These are phyloP conservation scores for Pisolithus thermaeus DNA, from an alignment of 1,284 basidiomycete genomes.

Conservation along the genomic window DNA sequence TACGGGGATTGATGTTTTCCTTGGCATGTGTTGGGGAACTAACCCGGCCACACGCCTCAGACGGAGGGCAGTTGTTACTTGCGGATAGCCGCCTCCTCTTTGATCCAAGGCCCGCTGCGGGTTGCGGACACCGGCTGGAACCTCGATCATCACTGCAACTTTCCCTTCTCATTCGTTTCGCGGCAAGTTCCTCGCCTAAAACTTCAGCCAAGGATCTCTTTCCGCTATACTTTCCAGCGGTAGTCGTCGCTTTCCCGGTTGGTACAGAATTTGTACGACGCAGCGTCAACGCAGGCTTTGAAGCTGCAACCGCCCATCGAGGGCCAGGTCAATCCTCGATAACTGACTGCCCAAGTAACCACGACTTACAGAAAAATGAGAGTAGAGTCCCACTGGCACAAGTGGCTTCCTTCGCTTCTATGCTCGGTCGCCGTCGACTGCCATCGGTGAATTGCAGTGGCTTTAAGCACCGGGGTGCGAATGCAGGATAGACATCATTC, in stretches of 20 bases:
- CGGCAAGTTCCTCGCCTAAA: conserved; percentile 55
- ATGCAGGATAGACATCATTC: conserved; percentile 74
- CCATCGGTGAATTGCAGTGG: conserved; percentile 29
- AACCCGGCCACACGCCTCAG: conserved; percentile 35
- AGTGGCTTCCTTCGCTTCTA: conserved; percentile 35
- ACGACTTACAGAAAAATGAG: conserved; percentile 56
- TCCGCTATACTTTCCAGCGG: conserved; percentile 58
- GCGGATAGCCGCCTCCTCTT: conserved; percentile 6
- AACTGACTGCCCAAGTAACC: conserved; percentile 14
- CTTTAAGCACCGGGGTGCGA: conserved; percentile 44
- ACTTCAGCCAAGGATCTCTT: conserved; percentile 66
- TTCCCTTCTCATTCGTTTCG: conserved; percentile 43
- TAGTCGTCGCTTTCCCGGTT: conserved; percentile 24
- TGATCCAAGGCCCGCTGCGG: conserved; percentile 16
- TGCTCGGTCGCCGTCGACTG: conserved; percentile 23
- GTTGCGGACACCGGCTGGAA: conserved; percentile 30
- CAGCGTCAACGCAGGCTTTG: conserved; percentile 34
- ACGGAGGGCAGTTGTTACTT: conserved; percentile 16
- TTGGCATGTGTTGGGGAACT: conserved; percentile 34
- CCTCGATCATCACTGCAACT: conserved; percentile 10
- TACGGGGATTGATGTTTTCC: conserved; percentile 34
- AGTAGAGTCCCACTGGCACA: conserved; percentile 40
- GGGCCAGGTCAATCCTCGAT: conserved; percentile 14
- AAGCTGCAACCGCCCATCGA: conserved; percentile 33
- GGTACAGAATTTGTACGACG: conserved; percentile 26